Evolutionary conservation across 2,329 filamentous ascomycete genomes (phyloP).

Genomic region (Orbilia oligospora): DNA sequence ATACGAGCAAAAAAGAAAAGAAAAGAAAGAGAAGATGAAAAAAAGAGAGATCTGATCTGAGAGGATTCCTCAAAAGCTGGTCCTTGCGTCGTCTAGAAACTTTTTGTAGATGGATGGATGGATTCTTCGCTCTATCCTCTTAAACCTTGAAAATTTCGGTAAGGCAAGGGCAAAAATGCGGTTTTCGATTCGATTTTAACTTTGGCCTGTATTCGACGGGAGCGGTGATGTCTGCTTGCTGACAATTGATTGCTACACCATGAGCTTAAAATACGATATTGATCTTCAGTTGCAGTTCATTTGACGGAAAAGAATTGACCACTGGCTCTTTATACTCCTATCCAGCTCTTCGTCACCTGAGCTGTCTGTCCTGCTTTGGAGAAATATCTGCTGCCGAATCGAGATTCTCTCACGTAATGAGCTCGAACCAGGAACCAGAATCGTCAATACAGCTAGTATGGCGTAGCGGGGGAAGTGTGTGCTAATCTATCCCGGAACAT

Average conservation of each 20-base stretch:
- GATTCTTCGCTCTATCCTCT: background rate
- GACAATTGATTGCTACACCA: background rate
- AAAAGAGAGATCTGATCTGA: slow-evolving; percentile 14
- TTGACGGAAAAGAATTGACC: background rate
- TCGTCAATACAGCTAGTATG: slow-evolving; percentile 26
- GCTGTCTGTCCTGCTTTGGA: slow-evolving; percentile 3
- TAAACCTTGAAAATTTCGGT: slow-evolving; percentile 20
- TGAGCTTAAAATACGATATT: background rate
- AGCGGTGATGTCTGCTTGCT: background rate
- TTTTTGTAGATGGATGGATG: slow-evolving; percentile 5
- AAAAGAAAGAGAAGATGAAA: background rate
- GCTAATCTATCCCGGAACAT: slow-evolving; percentile 17
- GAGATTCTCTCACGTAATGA: slow-evolving; percentile 61
- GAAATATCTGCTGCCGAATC: slow-evolving; percentile 44
- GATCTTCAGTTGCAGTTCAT: background rate
- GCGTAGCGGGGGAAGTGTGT: slow-evolving; percentile 19
- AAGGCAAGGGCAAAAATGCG: slow-evolving; percentile 19
- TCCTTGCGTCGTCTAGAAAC: slow-evolving; percentile 12
- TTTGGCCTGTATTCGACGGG: slow-evolving; percentile 6
- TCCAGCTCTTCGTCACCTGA: slow-evolving; percentile 28
- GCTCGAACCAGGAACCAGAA: slow-evolving; percentile 42
- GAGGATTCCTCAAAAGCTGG: slow-evolving; percentile 21
- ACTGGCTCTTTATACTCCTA: slow-evolving; percentile 18
- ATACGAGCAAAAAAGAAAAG: slow-evolving; percentile 12
- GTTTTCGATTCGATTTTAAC: slow-evolving; percentile 4